Evolutionary conservation across 2,329 filamentous ascomycete genomes (phyloP).

Genomic region (Xylaria sp.): DNA sequence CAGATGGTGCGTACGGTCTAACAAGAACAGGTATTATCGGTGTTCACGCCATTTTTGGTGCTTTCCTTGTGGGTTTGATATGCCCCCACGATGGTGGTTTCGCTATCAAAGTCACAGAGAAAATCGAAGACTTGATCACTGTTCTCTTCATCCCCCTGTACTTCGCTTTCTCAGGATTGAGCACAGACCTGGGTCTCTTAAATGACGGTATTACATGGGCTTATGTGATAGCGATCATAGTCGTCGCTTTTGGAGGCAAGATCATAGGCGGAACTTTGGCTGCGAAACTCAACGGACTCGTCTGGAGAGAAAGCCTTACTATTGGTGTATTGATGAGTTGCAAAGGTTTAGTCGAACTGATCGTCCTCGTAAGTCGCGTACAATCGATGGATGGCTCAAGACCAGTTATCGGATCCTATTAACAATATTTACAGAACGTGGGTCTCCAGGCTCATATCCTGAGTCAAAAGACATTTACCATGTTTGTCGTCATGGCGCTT

Average conservation of each 20-base stretch:
- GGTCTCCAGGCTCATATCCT: slow-evolving; percentile 78
- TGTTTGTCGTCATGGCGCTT: slow-evolving; percentile 86
- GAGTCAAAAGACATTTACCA: slow-evolving; percentile 77
- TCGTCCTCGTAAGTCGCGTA: slow-evolving; percentile 77
- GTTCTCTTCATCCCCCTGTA: slow-evolving; percentile 90
- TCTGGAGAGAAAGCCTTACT: slow-evolving; percentile 90
- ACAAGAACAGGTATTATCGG: slow-evolving; percentile 80
- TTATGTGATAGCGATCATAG: slow-evolving; percentile 86
- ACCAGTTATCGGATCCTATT: slow-evolving; percentile 35
- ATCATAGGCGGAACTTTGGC: slow-evolving; percentile 84
- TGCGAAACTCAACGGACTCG: slow-evolving; percentile 77
- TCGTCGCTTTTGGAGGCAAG: slow-evolving; percentile 85
- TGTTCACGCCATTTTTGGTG: slow-evolving; percentile 93
- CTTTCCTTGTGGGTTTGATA: slow-evolving; percentile 88
- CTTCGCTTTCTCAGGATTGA: slow-evolving; percentile 90
- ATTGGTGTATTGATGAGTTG: slow-evolving; percentile 96
- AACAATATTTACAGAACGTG: slow-evolving; percentile 63
- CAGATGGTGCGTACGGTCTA: slow-evolving; percentile 21
- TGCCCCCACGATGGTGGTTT: slow-evolving; percentile 91
- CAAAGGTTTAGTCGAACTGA: slow-evolving; percentile 93
- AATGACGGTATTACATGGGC: slow-evolving; percentile 86
- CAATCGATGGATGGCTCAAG: slow-evolving; percentile 25
- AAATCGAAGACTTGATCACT: slow-evolving; percentile 90
- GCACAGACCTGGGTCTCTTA: slow-evolving; percentile 86
- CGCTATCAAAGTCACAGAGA: slow-evolving; percentile 90